Evolutionary conservation across 768 basidiomycete genomes (phyloP), one percentile per base, ranked within the genome.

Genomic region (Brasilioporus rufonigricans): DNA sequence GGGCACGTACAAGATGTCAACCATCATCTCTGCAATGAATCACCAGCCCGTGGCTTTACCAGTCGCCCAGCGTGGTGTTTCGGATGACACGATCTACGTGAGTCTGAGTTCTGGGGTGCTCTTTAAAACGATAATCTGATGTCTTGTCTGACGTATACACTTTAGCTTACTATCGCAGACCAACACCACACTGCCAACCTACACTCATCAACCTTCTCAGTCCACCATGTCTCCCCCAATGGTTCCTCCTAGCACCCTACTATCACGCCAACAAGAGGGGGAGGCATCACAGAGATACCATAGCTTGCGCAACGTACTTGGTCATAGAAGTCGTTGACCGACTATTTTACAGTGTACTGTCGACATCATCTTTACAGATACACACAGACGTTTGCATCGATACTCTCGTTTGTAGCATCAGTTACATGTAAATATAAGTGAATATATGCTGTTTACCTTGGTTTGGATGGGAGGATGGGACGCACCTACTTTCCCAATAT

Each of bases 1-100:
- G 26, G 86, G 86, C 44, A 54, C 68, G 14, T 84, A 83, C 69
- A 74, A 72, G 58, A 61, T 84, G 57, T 67, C 71, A 38, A 67
- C 70, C 38, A 75, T 77, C 66, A 77, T 77, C 63, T 57, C 74
- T 11, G 77, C 77, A 14, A 72, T 77, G 44, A 82, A 81, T 66
- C 79, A 79, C 54, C 79, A 79, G 40, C 66, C 68, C 12, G 68
- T 66, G 18, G 53, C 68, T 14, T 62, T 74, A 51, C 70, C 67
- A n/a, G 53, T 74, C 23, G 74, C 74, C 12, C 68, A 77, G 56
- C 78, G 72, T 21, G 77, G 77, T 26, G 41, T 50, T 19, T 57
- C 77, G n/a, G 77, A 77, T 41, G 77, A 78, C 51, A 59, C 61
- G 1, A 70, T 77, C 48, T 78, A 78, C 39, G 70, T 73, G 53